Percentiles rank a stretch among this genome's conserved stretches.
Evolutionary conservation across 1,139 yeast genomes (phyloP).

Genomic region (Hyphopichia burtonii): DNA sequence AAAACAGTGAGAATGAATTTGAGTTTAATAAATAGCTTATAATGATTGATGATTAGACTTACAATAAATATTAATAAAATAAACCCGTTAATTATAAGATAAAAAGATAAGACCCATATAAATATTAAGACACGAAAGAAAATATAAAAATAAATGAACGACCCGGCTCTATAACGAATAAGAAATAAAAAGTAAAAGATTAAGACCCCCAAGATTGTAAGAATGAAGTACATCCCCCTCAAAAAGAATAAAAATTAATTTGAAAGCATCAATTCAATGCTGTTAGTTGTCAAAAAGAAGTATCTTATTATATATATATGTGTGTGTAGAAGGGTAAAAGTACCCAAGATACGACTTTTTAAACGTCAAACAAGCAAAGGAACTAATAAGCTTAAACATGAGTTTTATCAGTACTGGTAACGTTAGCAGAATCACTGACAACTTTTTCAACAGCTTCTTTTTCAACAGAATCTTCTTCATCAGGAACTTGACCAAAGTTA

Average conservation of each 20-base stretch:
- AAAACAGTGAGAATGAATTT: constrained; percentile 35
- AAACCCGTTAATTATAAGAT: constrained; percentile 5
- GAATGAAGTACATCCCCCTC: background rate
- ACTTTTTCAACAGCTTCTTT: constrained; percentile 1
- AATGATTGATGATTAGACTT: background rate
- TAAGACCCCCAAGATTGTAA: background rate
- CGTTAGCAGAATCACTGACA: background rate
- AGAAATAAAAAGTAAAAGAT: constrained; percentile 1
- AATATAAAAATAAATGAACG: constrained; percentile 1
- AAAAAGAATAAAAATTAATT: background rate
- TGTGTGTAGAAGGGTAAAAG: no score
- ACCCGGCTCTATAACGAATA: constrained; percentile 5
- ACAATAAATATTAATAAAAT: background rate
- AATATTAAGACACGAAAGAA: background rate
- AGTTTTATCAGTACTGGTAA: background rate
- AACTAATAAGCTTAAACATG: background rate
- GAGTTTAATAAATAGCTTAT: constrained; percentile 5
- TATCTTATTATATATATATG: background rate
- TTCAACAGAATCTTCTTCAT: constrained; percentile 1
- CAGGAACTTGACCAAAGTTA: background rate
- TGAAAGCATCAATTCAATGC: background rate
- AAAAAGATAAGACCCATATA: constrained; percentile 1
- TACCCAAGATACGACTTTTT: no score
- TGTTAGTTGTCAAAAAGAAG: background rate
- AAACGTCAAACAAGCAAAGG: no score